A percentile compares a stretch with the other conserved stretches of the same genome.
Conservation (phyloP, 2,329 filamentous ascomycete genomes). For the Monilinia fructigena region DNA sequence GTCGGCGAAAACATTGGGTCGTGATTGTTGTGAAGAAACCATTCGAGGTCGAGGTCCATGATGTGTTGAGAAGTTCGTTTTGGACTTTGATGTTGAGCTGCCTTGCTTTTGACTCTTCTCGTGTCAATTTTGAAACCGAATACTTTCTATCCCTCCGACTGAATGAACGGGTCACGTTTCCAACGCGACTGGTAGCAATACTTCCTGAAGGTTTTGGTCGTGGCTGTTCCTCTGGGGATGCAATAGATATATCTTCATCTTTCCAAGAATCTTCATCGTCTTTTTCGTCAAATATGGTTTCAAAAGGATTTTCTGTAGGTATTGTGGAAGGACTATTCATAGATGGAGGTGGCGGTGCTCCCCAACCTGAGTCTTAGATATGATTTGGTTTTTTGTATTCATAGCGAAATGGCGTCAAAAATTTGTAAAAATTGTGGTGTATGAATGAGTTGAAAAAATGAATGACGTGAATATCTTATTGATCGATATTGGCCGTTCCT, state of each 20-base stretch:
- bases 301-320: slow-evolving; percentile 32
- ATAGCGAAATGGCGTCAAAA: slow-evolving; percentile 23
- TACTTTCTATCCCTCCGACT: slow-evolving; percentile 34
- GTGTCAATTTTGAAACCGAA: slow-evolving; percentile 41
- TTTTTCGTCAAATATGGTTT: slow-evolving; percentile 32
- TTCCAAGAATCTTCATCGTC: slow-evolving; percentile 39
- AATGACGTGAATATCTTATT: background rate
- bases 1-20: slow-evolving; percentile 46
- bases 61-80: slow-evolving; percentile 60
- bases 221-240: slow-evolving; percentile 15
- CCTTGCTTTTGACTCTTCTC: slow-evolving; percentile 56
- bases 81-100: slow-evolving; percentile 68
- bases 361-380: slow-evolving; percentile 18
- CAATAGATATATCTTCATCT: slow-evolving; percentile 29
- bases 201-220: slow-evolving; percentile 28
- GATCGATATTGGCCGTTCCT: slow-evolving; percentile 14
- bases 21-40: slow-evolving; percentile 40
- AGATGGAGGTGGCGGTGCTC: slow-evolving; percentile 16
- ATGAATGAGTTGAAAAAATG: slow-evolving; percentile 7
- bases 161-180: slow-evolving; percentile 24
- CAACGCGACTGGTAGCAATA: slow-evolving; percentile 24
- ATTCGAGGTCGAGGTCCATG: slow-evolving; percentile 47
- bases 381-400: slow-evolving; percentile 23
- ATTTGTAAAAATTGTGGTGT: slow-evolving; percentile 18
- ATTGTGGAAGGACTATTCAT: slow-evolving; percentile 24